Percentiles rank a stretch among this genome's conserved stretches.
Conservation (phyloP, 1,284 basidiomycete genomes). For the Cryptococcus sp. region DNA sequence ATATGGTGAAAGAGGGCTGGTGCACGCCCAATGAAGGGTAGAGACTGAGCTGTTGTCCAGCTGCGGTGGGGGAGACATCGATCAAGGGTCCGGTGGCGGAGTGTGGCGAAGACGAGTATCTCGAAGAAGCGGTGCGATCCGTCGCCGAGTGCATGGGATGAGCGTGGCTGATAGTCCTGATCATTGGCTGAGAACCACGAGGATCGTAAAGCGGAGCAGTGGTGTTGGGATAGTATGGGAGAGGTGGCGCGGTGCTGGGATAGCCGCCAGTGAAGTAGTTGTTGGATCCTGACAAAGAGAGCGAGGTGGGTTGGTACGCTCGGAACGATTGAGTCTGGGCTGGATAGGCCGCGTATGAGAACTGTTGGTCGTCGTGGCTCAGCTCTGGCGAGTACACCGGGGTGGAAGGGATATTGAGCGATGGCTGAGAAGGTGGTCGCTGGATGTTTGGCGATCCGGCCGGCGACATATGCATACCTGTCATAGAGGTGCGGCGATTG, state of each 20-base stretch:
- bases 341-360: conserved; percentile 21
- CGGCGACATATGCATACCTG: conserved; percentile 31
- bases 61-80: conserved; percentile 27
- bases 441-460: conserved; percentile 29
- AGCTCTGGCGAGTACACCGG: conserved; percentile 27
- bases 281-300: conserved; percentile 23
- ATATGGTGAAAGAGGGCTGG: conserved; percentile 22
- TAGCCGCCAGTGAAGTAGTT: conserved; percentile 10
- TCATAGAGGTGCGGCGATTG: conserved; percentile 27
- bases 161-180: conserved; percentile 37
- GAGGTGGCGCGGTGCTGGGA: conserved; percentile 28
- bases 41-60: conserved; percentile 13
- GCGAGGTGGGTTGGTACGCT: conserved; percentile 15
- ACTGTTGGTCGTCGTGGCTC: conserved; percentile 15
- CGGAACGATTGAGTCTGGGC: conserved; percentile 15
- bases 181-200: conserved; percentile 30
- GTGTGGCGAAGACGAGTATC: conserved; percentile 40
- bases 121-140: conserved; percentile 34
- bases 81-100: conserved; percentile 17
- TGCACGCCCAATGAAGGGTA: conserved; percentile 8
- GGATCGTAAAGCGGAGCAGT: conserved; percentile 25
- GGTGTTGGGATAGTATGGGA: conserved; percentile 17
- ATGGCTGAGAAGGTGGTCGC: conserved; percentile 35
- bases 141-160: conserved; percentile 42
- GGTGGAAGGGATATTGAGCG: conserved; percentile 29